Evolutionary conservation across 1,139 yeast genomes (phyloP), one percentile per base, ranked within the genome.

Genomic region (Blastobotrys petasosporus): DNA sequence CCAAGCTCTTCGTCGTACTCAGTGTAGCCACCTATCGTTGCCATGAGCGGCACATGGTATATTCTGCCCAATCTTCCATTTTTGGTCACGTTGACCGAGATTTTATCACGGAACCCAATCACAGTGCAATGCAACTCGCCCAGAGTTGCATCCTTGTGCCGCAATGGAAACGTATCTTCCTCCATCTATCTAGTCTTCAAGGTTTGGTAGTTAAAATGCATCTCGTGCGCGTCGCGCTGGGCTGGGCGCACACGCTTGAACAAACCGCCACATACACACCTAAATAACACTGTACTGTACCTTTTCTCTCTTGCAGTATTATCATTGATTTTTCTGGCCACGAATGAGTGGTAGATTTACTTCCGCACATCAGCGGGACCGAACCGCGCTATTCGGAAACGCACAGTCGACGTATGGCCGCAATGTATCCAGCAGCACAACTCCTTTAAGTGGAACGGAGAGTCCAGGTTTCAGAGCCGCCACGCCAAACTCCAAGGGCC

Each of bases 391-490:
- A 34, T 66, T 66, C 49, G 61, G 66, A 20, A 59, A 57, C 43
- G 62, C 59, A 7, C 51, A 59, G 31, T 54, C 63, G 20, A 15
- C 15, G n/a, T 41, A 37, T 46, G 46, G 47, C 47, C 49, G 40
- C 46, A 39, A 32, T 42, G 15, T 46, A 37, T 41, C 50, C 31
- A 42, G 13, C 13, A 34, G 28, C 11, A 13, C 33, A 2, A 37
- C 39, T 13, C 47, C 32, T 37, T 13, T n/a, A 31, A 36, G 36
- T 16, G 23, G 40, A 28, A 11, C 17, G 7, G 12, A 35, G 4
- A 39, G 73, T n/a, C 85, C 85, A 1, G 25, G 25, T 20, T 80
- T 79, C 57, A 79, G 76, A 30, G 56, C 60, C 9, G 64, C 68
- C n/a, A 60, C 50, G 51, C 71, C 72, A 51, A 78, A 76, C 53